A percentile compares a stretch with the other conserved stretches of the same genome.
Evolutionary conservation across 2,329 filamentous ascomycete genomes (phyloP).

Genomic region (Aaosphaeria arxii): DNA sequence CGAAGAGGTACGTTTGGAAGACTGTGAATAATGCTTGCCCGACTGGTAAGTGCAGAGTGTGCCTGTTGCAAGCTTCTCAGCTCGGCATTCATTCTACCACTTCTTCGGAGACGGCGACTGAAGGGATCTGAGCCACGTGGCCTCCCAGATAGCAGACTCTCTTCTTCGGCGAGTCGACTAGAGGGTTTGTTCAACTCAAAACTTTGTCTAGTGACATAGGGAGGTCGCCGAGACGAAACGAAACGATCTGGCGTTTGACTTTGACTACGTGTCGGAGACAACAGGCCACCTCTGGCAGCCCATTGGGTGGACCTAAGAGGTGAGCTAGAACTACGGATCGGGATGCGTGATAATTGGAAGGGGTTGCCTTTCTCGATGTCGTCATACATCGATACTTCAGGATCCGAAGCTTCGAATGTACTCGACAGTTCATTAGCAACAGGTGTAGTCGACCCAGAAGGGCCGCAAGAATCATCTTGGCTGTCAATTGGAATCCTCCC

Average conservation of each 20-base stretch:
- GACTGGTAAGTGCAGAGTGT: slow-evolving; percentile 23
- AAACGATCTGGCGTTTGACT: slow-evolving; percentile 56
- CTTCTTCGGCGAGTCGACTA: slow-evolving; percentile 44
- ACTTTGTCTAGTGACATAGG: slow-evolving; percentile 43
- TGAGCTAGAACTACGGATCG: slow-evolving; percentile 23
- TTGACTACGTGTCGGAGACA: slow-evolving; percentile 14
- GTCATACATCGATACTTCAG: background rate
- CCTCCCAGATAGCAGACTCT: slow-evolving; percentile 45
- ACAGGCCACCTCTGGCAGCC: slow-evolving; percentile 19
- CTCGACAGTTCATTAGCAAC: too few relatives aligned
- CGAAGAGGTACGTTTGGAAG: slow-evolving; percentile 17
- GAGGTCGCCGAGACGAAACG: slow-evolving; percentile 48
- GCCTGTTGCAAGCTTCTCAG: slow-evolving; percentile 29
- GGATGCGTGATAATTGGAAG: slow-evolving; percentile 9
- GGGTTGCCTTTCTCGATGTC: background rate
- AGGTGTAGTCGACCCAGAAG: too few relatives aligned
- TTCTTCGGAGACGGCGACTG: slow-evolving; percentile 38
- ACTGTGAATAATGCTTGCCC: slow-evolving; percentile 15
- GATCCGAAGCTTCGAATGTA: too few relatives aligned
- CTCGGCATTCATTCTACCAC: slow-evolving; percentile 29
- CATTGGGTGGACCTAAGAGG: slow-evolving; percentile 33
- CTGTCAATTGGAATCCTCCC: too few relatives aligned
- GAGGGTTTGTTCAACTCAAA: slow-evolving; percentile 53
- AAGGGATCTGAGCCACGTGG: slow-evolving; percentile 53
- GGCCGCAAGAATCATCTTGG: too few relatives aligned